Evolutionary conservation across 257 asterid species (phyloP).

Genomic region (Solanum bukasovii): DNA sequence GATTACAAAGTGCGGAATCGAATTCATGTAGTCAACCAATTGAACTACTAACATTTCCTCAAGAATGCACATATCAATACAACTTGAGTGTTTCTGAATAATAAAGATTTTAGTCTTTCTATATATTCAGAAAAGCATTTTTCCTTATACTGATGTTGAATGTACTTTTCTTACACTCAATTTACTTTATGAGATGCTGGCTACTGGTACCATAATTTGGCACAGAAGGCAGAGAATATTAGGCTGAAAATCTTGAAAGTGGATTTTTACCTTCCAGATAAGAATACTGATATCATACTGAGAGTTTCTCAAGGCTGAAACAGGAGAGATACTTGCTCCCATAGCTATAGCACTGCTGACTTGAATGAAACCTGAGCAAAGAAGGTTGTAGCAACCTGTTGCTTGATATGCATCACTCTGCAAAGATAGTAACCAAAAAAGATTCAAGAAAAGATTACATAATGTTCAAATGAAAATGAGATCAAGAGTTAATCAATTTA

Average conservation of each 20-base stretch:
- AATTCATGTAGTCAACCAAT: not conserved
- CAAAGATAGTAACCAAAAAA: not conserved
- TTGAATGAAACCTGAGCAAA: constrained; percentile 92
- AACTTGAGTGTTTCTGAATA: not conserved
- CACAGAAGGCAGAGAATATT: not conserved
- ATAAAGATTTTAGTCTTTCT: not conserved
- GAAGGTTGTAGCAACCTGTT: constrained; percentile 90
- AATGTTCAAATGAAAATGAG: not conserved
- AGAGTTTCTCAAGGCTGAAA: constrained; percentile 46
- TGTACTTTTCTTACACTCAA: not conserved
- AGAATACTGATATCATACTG: constrained; percentile 82
- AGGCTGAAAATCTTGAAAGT: constrained; percentile 10
- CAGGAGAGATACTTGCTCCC: constrained; percentile 98
- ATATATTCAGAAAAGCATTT: not conserved
- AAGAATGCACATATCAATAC: not conserved
- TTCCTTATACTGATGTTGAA: constrained; percentile 1
- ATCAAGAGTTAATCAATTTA: not conserved
- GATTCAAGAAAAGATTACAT: not conserved
- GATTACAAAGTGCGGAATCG: not conserved
- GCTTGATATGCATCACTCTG: constrained; percentile 98
- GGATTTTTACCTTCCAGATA: constrained; percentile 76
- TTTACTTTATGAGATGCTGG: not conserved
- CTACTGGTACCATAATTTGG: constrained; percentile 10
- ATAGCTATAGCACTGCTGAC: constrained; percentile 73
- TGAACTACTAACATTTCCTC: not conserved